phyloP scores from a whole-genome alignment of 305 asterid species.

The Solanum hybrid region DNA sequence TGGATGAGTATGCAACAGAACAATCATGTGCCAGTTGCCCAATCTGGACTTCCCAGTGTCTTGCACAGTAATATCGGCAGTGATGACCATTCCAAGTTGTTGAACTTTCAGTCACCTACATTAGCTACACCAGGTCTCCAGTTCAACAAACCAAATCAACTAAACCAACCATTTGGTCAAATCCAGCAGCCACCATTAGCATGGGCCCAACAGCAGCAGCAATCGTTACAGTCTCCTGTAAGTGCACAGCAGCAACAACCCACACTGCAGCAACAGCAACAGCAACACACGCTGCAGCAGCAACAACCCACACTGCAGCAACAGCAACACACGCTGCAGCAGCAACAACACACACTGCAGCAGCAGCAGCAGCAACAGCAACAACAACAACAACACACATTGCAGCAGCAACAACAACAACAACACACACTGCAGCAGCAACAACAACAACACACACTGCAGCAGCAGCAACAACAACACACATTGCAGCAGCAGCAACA shows the following conservation, averaged over 20 bases:
- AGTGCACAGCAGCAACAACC: slow-evolving; percentile 28
- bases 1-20: slow-evolving; percentile 98
- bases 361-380: slow-evolving; percentile 20
- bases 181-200: slow-evolving; percentile 42
- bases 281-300: neutral
- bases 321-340: slow-evolving; percentile 6
- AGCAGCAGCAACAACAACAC: slow-evolving; percentile 18
- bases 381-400: slow-evolving; percentile 5
- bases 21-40: slow-evolving; percentile 44
- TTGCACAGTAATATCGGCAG: slow-evolving; percentile 27
- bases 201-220: slow-evolving; percentile 58
- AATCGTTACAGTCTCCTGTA: slow-evolving; percentile 18
- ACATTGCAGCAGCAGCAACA: slow-evolving; percentile 21
- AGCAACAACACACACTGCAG: slow-evolving; percentile 2
- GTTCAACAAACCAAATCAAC: slow-evolving; percentile 41
- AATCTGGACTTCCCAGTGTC: slow-evolving; percentile 41
- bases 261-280: neutral
- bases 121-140: slow-evolving; percentile 47
- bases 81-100: slow-evolving; percentile 61
- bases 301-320: neutral
- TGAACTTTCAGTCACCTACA: slow-evolving; percentile 70
- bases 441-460: slow-evolving; percentile 3
- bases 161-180: slow-evolving; percentile 41
- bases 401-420: slow-evolving; percentile 24
- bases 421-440: neutral